phyloP scores from a whole-genome alignment of 1,139 yeast genomes.

The Candida tunisiensis region DNA sequence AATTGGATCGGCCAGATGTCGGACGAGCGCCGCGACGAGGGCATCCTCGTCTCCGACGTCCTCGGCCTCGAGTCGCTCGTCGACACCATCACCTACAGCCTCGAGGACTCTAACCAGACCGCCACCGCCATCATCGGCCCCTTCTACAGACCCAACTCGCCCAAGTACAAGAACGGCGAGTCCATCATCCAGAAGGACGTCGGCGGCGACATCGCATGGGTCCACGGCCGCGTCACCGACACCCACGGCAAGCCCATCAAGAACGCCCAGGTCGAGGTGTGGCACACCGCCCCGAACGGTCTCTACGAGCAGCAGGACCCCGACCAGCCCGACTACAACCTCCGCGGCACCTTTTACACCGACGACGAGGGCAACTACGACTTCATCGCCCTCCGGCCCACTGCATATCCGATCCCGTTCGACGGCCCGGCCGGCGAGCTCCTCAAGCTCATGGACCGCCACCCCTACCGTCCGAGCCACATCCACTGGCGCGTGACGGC shows the following conservation, averaged over 20 bases:
- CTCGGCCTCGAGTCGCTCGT: slow-evolving; percentile 21
- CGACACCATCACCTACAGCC: slow-evolving; percentile 17
- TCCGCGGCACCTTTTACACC: slow-evolving; percentile 20
- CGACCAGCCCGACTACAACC: slow-evolving; percentile 18
- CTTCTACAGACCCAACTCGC: slow-evolving; percentile 18
- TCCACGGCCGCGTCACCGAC: slow-evolving; percentile 16
- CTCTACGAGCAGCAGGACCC: slow-evolving; percentile 24
- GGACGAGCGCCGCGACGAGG: slow-evolving; percentile 19
- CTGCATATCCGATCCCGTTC: slow-evolving; percentile 24
- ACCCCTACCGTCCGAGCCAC: slow-evolving; percentile 24
- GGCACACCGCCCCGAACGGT: slow-evolving; percentile 26
- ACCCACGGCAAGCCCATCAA: slow-evolving; percentile 17
- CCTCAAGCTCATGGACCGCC: slow-evolving; percentile 19
- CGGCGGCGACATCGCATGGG: slow-evolving; percentile 15
- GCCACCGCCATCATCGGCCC: slow-evolving; percentile 20
- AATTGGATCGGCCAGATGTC: slow-evolving; percentile 21
- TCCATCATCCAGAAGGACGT: slow-evolving; percentile 20
- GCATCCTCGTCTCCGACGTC: slow-evolving; percentile 20
- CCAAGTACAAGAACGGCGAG: slow-evolving; percentile 15
- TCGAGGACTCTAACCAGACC: slow-evolving; percentile 12
- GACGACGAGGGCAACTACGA: slow-evolving; percentile 17
- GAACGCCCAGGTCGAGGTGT: slow-evolving; percentile 19
- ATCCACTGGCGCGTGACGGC: slow-evolving; percentile 21
- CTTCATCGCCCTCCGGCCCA: slow-evolving; percentile 19
- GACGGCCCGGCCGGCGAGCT: slow-evolving; percentile 27